phyloP scores from a whole-genome alignment of 2,329 filamentous ascomycete genomes.

The Botrytis deweyae region DNA sequence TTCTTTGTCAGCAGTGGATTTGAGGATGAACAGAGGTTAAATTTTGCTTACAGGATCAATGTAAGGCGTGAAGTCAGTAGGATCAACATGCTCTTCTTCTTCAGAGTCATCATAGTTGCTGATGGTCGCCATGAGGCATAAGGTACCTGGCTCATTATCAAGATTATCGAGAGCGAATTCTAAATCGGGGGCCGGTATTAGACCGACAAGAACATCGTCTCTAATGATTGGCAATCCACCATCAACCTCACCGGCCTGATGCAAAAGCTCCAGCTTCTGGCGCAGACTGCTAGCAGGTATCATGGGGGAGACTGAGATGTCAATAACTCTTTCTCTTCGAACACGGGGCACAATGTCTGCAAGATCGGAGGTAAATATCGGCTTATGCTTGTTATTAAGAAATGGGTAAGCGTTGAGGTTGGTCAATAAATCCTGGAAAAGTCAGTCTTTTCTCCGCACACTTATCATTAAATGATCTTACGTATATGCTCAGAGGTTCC shows the following conservation, averaged over 20 bases:
- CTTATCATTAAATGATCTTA: slow-evolving; percentile 40
- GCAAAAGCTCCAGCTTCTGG: slow-evolving; percentile 75
- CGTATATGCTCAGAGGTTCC: slow-evolving; percentile 91
- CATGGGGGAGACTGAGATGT: slow-evolving; percentile 79
- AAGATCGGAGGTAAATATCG: slow-evolving; percentile 83
- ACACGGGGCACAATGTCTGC: slow-evolving; percentile 80
- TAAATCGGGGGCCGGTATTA: slow-evolving; percentile 91
- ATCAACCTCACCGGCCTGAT: slow-evolving; percentile 85
- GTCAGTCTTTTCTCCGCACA: slow-evolving; percentile 28
- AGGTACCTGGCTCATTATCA: slow-evolving; percentile 66
- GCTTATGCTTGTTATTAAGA: slow-evolving; percentile 93
- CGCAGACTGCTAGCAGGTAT: slow-evolving; percentile 76
- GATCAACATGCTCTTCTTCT: slow-evolving; percentile 55
- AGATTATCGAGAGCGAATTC: slow-evolving; percentile 89
- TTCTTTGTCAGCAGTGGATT: slow-evolving; percentile 11
- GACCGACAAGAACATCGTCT: slow-evolving; percentile 74
- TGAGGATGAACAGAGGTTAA: neutral
- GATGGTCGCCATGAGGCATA: slow-evolving; percentile 80
- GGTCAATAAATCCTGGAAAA: slow-evolving; percentile 73
- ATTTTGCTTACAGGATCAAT: slow-evolving; percentile 74
- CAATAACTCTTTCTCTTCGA: slow-evolving; percentile 76
- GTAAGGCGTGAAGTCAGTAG: slow-evolving; percentile 83
- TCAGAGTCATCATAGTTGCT: slow-evolving; percentile 64
- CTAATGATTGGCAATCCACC: slow-evolving; percentile 86
- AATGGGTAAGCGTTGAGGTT: slow-evolving; percentile 98